A percentile compares a stretch with the other conserved stretches of the same genome.
Conservation (phyloP, 352 stramenopile genomes). For the Plasmopara viticola region DNA sequence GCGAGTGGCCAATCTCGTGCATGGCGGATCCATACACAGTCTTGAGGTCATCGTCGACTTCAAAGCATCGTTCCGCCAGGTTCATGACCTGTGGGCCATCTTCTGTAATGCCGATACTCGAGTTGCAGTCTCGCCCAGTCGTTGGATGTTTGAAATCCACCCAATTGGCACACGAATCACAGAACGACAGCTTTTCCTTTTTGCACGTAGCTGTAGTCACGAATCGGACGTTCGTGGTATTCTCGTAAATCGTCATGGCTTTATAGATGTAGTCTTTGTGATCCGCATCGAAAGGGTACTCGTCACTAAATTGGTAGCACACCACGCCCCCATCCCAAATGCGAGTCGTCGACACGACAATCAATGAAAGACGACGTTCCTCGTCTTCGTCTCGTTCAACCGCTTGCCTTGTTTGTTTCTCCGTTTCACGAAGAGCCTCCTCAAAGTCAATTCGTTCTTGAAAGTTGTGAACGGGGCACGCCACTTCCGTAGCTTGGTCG, state of each 20-base stretch:
- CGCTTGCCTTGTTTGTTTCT: slow-evolving; percentile 10
- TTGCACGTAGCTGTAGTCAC: slow-evolving; percentile 44
- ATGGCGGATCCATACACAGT: slow-evolving; percentile 69
- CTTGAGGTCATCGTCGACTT: slow-evolving; percentile 66
- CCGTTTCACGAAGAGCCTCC: slow-evolving; percentile 20
- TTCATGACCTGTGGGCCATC: slow-evolving; percentile 63
- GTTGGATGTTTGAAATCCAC: slow-evolving; percentile 74
- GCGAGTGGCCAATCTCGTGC: slow-evolving; percentile 74
- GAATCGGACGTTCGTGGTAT: slow-evolving; percentile 71
- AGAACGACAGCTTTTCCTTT: slow-evolving; percentile 43
- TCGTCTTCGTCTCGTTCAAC: slow-evolving; percentile 16
- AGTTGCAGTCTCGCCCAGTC: slow-evolving; percentile 69
- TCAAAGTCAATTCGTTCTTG: slow-evolving; percentile 36
- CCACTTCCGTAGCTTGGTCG: slow-evolving; percentile 50
- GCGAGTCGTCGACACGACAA: slow-evolving; percentile 53
- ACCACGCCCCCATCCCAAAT: slow-evolving; percentile 65
- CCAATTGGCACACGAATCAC: slow-evolving; percentile 59
- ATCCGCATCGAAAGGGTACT: slow-evolving; percentile 55
- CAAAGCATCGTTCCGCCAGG: slow-evolving; percentile 68
- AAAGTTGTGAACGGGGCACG: slow-evolving; percentile 39
- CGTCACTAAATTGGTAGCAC: slow-evolving; percentile 61
- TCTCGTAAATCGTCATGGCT: slow-evolving; percentile 60
- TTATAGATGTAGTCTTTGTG: slow-evolving; percentile 57
- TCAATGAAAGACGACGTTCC: slow-evolving; percentile 50
- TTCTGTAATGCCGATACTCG: slow-evolving; percentile 63